Evolutionary conservation across 192 early-diverging fungal species (phyloP).

Genomic region (Endogone sp.): DNA sequence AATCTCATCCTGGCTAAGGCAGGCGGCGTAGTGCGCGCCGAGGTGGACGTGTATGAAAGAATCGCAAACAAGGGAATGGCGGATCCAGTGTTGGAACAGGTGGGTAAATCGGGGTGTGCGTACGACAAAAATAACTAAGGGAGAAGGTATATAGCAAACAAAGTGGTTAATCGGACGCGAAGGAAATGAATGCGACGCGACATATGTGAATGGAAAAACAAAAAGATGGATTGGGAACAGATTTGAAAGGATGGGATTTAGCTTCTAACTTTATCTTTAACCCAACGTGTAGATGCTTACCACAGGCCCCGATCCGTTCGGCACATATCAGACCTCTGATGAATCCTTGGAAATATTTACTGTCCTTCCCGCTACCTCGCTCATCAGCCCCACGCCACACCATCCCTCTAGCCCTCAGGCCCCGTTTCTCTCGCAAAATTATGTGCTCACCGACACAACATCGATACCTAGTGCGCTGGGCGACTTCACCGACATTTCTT

Average conservation of each 20-base stretch:
- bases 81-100: conserved; percentile 42
- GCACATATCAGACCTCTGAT: too few relatives aligned
- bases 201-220: too few relatives aligned
- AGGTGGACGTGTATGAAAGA: conserved; percentile 45
- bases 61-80: conserved; percentile 43
- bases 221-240: too few relatives aligned
- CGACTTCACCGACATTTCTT: background rate
- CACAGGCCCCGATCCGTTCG: too few relatives aligned
- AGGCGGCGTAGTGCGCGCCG: conserved; percentile 36
- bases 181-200: too few relatives aligned
- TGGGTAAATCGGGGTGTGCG: conserved; percentile 19
- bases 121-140: background rate
- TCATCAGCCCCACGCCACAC: conserved; percentile 21
- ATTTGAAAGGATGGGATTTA: too few relatives aligned
- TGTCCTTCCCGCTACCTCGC: conserved; percentile 34
- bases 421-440: background rate
- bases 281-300: too few relatives aligned
- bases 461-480: background rate
- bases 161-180: background rate
- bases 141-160: background rate
- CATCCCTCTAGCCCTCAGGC: background rate
- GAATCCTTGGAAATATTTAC: conserved; percentile 41
- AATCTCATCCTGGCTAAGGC: conserved; percentile 41
- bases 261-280: too few relatives aligned
- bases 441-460: background rate